Percentiles rank a stretch among this genome's conserved stretches.
Conservation (phyloP, 306 rosid genomes). For the Oemleria cerasiformis region DNA sequence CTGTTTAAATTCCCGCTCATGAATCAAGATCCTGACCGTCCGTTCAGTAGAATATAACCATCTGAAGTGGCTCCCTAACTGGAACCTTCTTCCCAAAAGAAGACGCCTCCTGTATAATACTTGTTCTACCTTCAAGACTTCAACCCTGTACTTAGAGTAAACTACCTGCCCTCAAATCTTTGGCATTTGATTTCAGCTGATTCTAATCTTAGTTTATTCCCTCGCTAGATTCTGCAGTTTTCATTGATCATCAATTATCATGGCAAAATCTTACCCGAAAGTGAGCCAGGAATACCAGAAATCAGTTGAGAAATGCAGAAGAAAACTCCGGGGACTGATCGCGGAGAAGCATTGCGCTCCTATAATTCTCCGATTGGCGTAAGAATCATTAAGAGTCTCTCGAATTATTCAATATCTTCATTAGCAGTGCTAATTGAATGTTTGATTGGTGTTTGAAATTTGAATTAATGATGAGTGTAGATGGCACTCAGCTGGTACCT, state of each 20-base stretch:
- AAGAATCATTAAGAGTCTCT: not conserved
- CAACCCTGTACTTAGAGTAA: not conserved
- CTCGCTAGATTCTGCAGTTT: not conserved
- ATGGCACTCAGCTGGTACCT: constrained; percentile 74
- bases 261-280: constrained; percentile 51
- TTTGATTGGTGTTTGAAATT: not conserved
- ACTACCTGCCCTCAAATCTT: not conserved
- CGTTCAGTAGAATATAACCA: not conserved
- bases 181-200: not conserved
- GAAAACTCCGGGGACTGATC: constrained; percentile 56
- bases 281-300: constrained; percentile 50
- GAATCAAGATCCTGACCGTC: constrained; percentile 9
- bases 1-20: not conserved
- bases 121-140: too few species aligned
- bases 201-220: not conserved
- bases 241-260: not conserved
- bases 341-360: constrained; percentile 66
- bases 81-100: constrained; percentile 11
- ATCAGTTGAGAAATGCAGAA: constrained; percentile 53
- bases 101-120: not conserved
- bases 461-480: constrained; percentile 16
- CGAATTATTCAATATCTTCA: not conserved
- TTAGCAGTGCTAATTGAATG: not conserved
- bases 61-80: not conserved
- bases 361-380: constrained; percentile 62